Percentiles rank a stretch among this genome's conserved stretches.
Evolutionary conservation across 2,329 filamentous ascomycete species (phyloP).

Genomic region (Diaporthe sp.): DNA sequence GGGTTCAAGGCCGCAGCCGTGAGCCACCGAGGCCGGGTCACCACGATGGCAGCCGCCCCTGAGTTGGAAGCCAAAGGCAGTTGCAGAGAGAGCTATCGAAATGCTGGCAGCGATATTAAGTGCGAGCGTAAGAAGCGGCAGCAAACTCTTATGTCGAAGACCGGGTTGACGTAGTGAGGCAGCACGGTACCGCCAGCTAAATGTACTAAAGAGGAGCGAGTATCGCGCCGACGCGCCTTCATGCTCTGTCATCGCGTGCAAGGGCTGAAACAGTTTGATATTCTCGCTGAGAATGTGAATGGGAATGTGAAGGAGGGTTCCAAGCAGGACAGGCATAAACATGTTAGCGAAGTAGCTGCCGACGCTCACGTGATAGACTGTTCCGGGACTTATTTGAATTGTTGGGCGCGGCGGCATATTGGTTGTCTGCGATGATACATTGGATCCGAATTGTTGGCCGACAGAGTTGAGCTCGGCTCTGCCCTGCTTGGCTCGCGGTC

Average conservation of each 20-base stretch:
- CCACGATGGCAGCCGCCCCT: not conserved
- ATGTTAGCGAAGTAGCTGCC: not conserved
- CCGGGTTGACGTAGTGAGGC: not conserved
- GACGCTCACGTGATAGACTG: not conserved
- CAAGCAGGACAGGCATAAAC: not conserved
- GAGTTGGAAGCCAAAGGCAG: not conserved
- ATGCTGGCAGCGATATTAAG: not conserved
- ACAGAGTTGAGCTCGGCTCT: not conserved
- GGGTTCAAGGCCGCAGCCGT: too few species aligned
- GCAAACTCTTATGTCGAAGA: not conserved
- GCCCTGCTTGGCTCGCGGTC: not conserved
- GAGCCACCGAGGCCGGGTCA: too few species aligned
- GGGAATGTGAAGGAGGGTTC: not conserved
- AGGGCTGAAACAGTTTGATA: not conserved
- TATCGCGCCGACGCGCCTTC: not conserved
- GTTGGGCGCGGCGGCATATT: not conserved
- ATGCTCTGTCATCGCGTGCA: not conserved
- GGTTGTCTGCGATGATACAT: not conserved
- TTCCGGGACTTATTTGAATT: not conserved
- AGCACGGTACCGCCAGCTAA: not conserved
- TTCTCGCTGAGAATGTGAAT: not conserved
- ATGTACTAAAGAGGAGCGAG: not conserved
- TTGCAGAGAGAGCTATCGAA: not conserved
- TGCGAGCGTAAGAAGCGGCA: not conserved
- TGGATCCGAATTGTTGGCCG: not conserved